Evolutionary conservation across 129 eudicot species (phyloP), one percentile per base, ranked within the genome.

Genomic region (Gnaphalium uliginosum): DNA sequence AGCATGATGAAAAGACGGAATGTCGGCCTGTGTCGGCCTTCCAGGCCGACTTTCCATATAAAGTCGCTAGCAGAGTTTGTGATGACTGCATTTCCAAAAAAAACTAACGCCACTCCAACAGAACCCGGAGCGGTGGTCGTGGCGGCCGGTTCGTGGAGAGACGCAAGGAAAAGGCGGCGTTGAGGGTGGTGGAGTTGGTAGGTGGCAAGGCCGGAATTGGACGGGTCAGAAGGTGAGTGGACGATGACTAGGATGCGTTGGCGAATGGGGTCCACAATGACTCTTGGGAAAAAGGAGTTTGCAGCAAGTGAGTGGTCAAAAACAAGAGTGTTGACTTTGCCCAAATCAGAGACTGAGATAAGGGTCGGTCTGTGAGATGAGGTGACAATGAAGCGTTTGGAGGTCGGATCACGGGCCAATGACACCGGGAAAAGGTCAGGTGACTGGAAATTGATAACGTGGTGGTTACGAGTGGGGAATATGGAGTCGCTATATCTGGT

Each of bases 1-100:
- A n/a, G 8, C 61, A 69, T 69, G 61, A 17, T 17, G 74, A 69
- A 19, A 69, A 69, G 61, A 48, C 17, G 74, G 74, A 46, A 69
- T 69, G 61, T 26, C 41, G 41, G 8, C 74, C 74, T 46, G 48
- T 69, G 61, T 26, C 41, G 41, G 8, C 74, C 74, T 46, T 69
- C 41, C 0, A 69, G 22, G 1, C 74, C 41, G 22, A 72, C 67
- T 19, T 56, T 72, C 76, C 76, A 72, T 10, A 72, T 72, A 14
- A 54, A 25, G 51, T 72, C 26, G 76, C 51, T 32, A 6, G 66
- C 76, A 3, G 67, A 72, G 66, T 30, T 58, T 53, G 76, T 72
- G 50, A 30, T 35, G 0, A 72, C 30, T 2, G 67, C 51, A n/a
- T 30, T 54, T 8, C 76, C 76, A 7, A 58, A 72, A 63, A 32